phyloP scores from a whole-genome alignment of 768 basidiomycete species.

The Panaeolus papilionaceus region DNA sequence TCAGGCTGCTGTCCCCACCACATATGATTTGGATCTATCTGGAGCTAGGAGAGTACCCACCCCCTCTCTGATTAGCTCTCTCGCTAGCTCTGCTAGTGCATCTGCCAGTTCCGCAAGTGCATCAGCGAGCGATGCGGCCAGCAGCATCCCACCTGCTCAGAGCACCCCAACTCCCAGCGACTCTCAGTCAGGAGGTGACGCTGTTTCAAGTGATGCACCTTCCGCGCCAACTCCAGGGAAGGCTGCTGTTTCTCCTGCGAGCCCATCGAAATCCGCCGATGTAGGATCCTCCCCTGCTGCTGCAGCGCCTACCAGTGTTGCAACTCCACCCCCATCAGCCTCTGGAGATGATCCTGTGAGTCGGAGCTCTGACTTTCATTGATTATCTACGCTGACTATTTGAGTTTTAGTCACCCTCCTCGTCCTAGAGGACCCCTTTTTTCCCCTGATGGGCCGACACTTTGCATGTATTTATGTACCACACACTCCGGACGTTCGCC shows the following conservation, averaged over 20 bases:
- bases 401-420: background rate
- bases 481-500: background rate
- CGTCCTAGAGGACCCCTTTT: background rate
- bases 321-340: background rate
- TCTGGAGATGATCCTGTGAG: conserved; percentile 1
- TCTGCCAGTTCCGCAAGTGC: conserved; percentile 2
- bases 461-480: conserved; percentile 5
- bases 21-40: conserved; percentile 38
- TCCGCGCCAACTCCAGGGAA: conserved; percentile 10
- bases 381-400: background rate
- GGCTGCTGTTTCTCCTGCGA: conserved; percentile 5
- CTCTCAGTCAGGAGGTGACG: background rate
- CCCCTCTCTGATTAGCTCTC: background rate
- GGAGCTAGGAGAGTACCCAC: conserved; percentile 3
- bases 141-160: background rate
- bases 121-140: conserved; percentile 1
- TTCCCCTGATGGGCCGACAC: background rate
- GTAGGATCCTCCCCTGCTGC: conserved; percentile 7
- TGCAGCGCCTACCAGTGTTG: background rate
- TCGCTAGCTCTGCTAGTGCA: conserved; percentile 4
- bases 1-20: conserved; percentile 58
- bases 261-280: conserved; percentile 11
- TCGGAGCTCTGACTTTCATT: background rate
- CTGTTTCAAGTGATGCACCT: conserved; percentile 14
- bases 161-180: background rate